Percentiles rank a stretch among this genome's conserved stretches.
Conservation (phyloP, 768 basidiomycete species). For the Thelephora ganbajun region DNA sequence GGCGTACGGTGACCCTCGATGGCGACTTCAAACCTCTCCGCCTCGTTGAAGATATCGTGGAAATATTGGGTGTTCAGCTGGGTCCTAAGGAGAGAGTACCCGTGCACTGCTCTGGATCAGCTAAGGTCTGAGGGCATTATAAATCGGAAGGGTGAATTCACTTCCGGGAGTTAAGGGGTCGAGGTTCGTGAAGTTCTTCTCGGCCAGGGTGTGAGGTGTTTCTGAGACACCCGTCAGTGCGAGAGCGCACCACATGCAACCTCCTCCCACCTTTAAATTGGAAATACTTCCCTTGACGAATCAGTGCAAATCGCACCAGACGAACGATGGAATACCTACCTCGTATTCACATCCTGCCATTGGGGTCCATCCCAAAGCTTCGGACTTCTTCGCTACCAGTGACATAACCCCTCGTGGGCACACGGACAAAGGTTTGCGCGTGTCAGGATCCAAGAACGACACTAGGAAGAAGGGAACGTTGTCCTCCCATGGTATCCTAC, state of each 20-base stretch:
- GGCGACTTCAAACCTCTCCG: slow-evolving; percentile 54
- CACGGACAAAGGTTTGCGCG: slow-evolving; percentile 57
- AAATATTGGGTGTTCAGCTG: slow-evolving; percentile 87
- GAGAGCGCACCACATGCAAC: neutral
- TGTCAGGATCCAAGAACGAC: slow-evolving; percentile 81
- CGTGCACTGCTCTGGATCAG: slow-evolving; percentile 58
- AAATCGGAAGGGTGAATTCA: slow-evolving; percentile 25
- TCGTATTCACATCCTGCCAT: slow-evolving; percentile 91
- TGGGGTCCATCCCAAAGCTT: slow-evolving; percentile 40
- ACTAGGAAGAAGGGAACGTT: slow-evolving; percentile 89
- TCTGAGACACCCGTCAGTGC: slow-evolving; percentile 29
- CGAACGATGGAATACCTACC: slow-evolving; percentile 26
- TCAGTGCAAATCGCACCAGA: neutral
- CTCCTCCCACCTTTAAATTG: slow-evolving; percentile 63
- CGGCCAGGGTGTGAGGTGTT: slow-evolving; percentile 57
- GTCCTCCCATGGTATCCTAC: slow-evolving; percentile 85
- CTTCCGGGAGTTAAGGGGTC: slow-evolving; percentile 86
- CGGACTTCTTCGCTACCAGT: slow-evolving; percentile 37
- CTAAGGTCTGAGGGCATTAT: neutral
- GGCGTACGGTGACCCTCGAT: slow-evolving; percentile 77
- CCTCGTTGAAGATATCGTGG: slow-evolving; percentile 72
- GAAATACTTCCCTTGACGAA: slow-evolving; percentile 45
- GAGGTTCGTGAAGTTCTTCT: slow-evolving; percentile 68
- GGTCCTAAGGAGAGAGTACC: slow-evolving; percentile 86
- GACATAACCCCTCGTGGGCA: slow-evolving; percentile 81